These are phyloP conservation scores for Moesziomyces antarcticus DNA, from an alignment of 1,284 basidiomycete species.

Conservation along the genomic window DNA sequence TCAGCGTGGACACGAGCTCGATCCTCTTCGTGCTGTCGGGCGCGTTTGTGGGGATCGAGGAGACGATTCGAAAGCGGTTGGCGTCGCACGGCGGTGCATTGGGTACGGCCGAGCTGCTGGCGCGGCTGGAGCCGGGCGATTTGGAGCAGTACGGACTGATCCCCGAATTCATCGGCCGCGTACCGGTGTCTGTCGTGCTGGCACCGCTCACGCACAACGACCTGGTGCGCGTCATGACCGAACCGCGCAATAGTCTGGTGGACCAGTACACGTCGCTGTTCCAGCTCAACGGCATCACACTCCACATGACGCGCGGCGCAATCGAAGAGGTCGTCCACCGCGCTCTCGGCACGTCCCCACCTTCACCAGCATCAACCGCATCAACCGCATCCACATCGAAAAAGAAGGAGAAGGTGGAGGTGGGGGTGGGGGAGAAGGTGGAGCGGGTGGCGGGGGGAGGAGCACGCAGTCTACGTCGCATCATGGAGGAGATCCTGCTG, in stretches of 20 bases:
- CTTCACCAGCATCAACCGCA: too few species aligned
- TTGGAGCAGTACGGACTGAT: conserved; percentile 90
- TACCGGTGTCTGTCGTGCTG: conserved; percentile 87
- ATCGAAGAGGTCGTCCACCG: conserved; percentile 65
- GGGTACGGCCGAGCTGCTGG: conserved; percentile 15
- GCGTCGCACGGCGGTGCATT: neutral
- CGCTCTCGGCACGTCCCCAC: conserved; percentile 44
- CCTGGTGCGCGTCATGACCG: conserved; percentile 86
- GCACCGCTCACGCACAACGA: conserved; percentile 79
- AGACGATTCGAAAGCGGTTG: conserved; percentile 70
- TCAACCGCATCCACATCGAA: too few species aligned
- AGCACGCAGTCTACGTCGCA: conserved; percentile 85
- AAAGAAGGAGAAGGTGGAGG: too few species aligned
- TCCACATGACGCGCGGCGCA: conserved; percentile 24
- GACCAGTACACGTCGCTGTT: conserved; percentile 89
- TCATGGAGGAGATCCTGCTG: conserved; percentile 75
- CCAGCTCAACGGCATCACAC: conserved; percentile 59
- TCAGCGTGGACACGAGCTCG: conserved; percentile 80
- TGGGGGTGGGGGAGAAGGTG: neutral
- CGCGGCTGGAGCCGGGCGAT: conserved; percentile 70
- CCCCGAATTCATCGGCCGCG: conserved; percentile 86
- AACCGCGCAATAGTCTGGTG: conserved; percentile 87
- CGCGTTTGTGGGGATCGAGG: conserved; percentile 91
- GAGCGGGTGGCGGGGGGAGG: conserved; percentile 69
- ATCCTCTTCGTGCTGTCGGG: conserved; percentile 73